Percentiles rank a stretch among this genome's conserved stretches.
phyloP scores from a whole-genome alignment of 2,329 filamentous ascomycete species.

The Colletotrichum endophyticum region DNA sequence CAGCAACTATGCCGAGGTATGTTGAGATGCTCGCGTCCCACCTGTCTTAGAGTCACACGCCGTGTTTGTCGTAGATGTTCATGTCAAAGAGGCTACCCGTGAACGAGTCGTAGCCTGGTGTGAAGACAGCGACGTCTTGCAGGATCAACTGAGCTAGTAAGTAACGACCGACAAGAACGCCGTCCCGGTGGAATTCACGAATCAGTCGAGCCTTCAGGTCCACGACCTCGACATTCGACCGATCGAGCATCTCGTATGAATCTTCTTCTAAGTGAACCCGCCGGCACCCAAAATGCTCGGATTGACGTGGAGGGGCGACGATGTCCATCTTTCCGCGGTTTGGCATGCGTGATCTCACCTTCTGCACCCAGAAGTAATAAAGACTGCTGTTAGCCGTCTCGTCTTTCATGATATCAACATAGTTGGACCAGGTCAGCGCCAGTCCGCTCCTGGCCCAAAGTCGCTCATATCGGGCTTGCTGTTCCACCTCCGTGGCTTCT shows the following conservation, averaged over 20 bases:
- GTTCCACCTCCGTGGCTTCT: slow-evolving; percentile 38
- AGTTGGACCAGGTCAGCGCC: slow-evolving; percentile 46
- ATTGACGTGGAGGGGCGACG: slow-evolving; percentile 6
- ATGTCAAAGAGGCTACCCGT: slow-evolving; percentile 26
- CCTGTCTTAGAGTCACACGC: slow-evolving; percentile 10
- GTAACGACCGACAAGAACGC: neutral
- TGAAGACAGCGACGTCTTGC: slow-evolving; percentile 19
- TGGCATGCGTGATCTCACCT: neutral
- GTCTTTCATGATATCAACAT: slow-evolving; percentile 24
- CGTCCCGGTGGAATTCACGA: neutral
- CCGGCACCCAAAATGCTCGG: neutral
- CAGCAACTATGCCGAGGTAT: slow-evolving; percentile 26
- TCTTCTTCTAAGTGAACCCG: neutral
- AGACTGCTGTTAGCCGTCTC: neutral
- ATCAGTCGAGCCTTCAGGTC: slow-evolving; percentile 4
- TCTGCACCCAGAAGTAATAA: slow-evolving; percentile 17
- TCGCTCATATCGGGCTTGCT: slow-evolving; percentile 44
- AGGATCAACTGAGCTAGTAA: neutral
- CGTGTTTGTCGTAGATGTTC: slow-evolving; percentile 23
- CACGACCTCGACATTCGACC: slow-evolving; percentile 4
- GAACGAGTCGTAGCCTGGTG: slow-evolving; percentile 26
- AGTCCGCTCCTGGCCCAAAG: slow-evolving; percentile 52
- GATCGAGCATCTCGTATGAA: slow-evolving; percentile 19
- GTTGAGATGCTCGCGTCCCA: slow-evolving; percentile 24
- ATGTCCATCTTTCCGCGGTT: slow-evolving; percentile 8